A percentile compares a stretch with the other conserved stretches of the same genome.
phyloP scores from a whole-genome alignment of 2,329 filamentous ascomycete species.

The Elsinoe australis region DNA sequence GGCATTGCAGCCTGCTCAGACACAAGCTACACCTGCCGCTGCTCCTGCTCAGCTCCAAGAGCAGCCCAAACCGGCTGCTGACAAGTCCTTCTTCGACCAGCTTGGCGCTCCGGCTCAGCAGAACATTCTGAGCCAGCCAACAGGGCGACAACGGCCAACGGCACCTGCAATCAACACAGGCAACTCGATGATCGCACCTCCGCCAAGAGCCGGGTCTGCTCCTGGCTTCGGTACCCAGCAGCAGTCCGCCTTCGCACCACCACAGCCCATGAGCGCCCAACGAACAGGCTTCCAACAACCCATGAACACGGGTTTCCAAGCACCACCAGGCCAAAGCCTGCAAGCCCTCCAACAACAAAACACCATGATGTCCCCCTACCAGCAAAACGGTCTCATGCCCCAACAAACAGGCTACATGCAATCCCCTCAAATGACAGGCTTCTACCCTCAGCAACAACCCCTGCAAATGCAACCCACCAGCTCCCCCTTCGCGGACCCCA shows the following conservation, averaged over 20 bases:
- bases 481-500: conserved; percentile 52
- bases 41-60: conserved; percentile 32
- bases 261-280: conserved; percentile 46
- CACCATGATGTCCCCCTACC: conserved; percentile 29
- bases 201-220: conserved; percentile 77
- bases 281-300: conserved; percentile 45
- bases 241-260: conserved; percentile 62
- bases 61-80: conserved; percentile 26
- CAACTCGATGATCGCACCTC: conserved; percentile 64
- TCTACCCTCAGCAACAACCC: conserved; percentile 42
- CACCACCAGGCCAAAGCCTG: conserved; percentile 64
- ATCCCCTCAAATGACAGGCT: conserved; percentile 31
- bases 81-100: conserved; percentile 46
- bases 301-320: conserved; percentile 68
- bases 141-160: conserved; percentile 17
- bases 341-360: conserved; percentile 51
- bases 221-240: conserved; percentile 60
- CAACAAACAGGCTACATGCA: conserved; percentile 39
- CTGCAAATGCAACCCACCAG: conserved; percentile 39
- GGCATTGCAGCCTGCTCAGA: conserved; percentile 36
- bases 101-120: conserved; percentile 33
- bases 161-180: conserved; percentile 24
- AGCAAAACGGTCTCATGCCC: conserved; percentile 33
- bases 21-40: conserved; percentile 30
- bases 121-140: conserved; percentile 32